Evolutionary conservation across 805 yeast genomes (phyloP).

Genomic region (Candida maltosa): DNA sequence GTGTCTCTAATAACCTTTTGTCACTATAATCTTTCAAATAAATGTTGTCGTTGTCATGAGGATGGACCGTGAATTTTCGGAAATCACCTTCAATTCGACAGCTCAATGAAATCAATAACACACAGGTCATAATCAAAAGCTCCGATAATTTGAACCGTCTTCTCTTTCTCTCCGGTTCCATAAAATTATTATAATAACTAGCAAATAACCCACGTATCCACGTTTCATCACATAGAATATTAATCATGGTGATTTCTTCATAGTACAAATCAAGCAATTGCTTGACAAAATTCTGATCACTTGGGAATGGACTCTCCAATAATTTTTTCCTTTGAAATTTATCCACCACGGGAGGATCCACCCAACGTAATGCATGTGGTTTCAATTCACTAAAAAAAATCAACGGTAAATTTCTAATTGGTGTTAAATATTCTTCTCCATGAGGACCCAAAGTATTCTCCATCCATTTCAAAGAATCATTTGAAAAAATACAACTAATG

Average conservation of each 20-base stretch:
- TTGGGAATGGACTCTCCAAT: slow-evolving; percentile 26
- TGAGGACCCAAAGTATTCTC: slow-evolving; percentile 20
- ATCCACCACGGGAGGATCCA: slow-evolving; percentile 26
- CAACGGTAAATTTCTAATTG: slow-evolving; percentile 27
- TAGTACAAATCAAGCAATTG: slow-evolving; percentile 26
- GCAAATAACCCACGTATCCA: slow-evolving; percentile 20
- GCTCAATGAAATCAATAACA: slow-evolving; percentile 22
- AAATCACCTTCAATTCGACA: slow-evolving; percentile 16
- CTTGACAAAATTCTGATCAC: slow-evolving; percentile 17
- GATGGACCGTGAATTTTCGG: background rate
- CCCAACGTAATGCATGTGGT: slow-evolving; percentile 21
- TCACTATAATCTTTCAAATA: background rate
- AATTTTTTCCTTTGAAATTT: slow-evolving; percentile 14
- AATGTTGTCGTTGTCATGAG: background rate
- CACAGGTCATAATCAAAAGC: slow-evolving; percentile 29
- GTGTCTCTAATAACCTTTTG: slow-evolving; percentile 14
- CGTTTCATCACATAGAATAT: slow-evolving; percentile 15
- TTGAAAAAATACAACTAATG: slow-evolving; percentile 30
- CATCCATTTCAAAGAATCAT: slow-evolving; percentile 32
- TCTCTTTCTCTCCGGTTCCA: slow-evolving; percentile 5
- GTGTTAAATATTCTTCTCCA: slow-evolving; percentile 16
- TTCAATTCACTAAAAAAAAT: slow-evolving; percentile 16
- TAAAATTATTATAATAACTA: slow-evolving; percentile 17
- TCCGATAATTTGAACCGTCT: slow-evolving; percentile 26
- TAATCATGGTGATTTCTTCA: slow-evolving; percentile 17